Conservation (phyloP, 805 yeast genomes). For the Candida parachauliodes region DNA sequence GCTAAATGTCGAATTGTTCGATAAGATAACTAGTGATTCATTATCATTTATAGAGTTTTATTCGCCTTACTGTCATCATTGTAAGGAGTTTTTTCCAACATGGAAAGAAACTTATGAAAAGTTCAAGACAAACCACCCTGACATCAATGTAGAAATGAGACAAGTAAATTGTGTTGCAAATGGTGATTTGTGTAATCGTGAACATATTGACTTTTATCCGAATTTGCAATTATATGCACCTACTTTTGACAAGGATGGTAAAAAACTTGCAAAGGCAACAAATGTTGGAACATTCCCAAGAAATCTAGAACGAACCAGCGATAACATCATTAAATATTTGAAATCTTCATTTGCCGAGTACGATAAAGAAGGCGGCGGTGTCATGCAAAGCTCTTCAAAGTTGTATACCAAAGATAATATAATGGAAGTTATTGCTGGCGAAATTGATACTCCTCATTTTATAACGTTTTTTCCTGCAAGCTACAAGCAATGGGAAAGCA, state of each 20-base stretch:
- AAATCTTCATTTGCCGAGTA: constrained; percentile 50
- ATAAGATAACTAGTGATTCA: constrained; percentile 44
- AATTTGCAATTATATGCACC: constrained; percentile 67
- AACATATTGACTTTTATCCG: constrained; percentile 67
- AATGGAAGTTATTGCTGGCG: constrained; percentile 50
- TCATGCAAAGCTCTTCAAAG: constrained; percentile 40
- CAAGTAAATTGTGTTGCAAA: constrained; percentile 84
- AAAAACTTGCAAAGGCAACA: constrained; percentile 25
- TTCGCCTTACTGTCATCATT: constrained; percentile 88
- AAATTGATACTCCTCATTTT: constrained; percentile 45
- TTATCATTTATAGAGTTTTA: constrained; percentile 80
- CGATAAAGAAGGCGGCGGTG: constrained; percentile 29
- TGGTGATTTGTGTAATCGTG: constrained; percentile 79
- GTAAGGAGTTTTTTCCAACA: constrained; percentile 71
- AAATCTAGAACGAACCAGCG: constrained; percentile 42
- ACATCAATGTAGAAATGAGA: constrained; percentile 50
- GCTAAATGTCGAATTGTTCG: constrained; percentile 50
- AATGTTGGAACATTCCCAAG: constrained; percentile 45
- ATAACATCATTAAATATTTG: constrained; percentile 50
- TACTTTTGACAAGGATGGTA: constrained; percentile 29
- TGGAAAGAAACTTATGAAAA: constrained; percentile 68
- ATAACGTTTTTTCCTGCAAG: constrained; percentile 66
- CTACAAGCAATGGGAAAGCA: constrained; percentile 34
- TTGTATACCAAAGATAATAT: constrained; percentile 39
- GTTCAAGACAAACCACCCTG: constrained; percentile 39